A percentile compares a stretch with the other conserved stretches of the same genome.
phyloP scores from a whole-genome alignment of 129 eudicot genomes.

The Flaveria trinervia region DNA sequence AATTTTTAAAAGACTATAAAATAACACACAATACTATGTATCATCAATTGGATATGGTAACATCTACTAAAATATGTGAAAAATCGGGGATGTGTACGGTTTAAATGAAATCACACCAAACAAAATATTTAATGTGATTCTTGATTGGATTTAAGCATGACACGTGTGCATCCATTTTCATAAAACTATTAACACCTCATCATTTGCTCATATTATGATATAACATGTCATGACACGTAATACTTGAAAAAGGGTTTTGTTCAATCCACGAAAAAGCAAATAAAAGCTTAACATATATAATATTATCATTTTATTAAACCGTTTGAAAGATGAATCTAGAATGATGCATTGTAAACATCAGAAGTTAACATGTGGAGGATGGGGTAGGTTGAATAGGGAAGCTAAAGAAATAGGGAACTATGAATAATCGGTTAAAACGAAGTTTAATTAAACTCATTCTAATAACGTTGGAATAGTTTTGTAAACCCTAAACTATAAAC shows the following conservation, averaged over 20 bases:
- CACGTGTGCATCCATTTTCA: constrained; percentile 26
- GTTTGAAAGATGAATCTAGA: too few species aligned
- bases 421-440: too few species aligned
- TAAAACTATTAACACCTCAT: constrained; percentile 28
- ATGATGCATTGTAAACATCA: too few species aligned
- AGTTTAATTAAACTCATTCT: too few species aligned
- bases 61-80: constrained; percentile 24
- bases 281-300: too few species aligned
- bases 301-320: too few species aligned
- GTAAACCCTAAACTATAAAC: too few species aligned
- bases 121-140: constrained; percentile 20
- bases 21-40: too few species aligned
- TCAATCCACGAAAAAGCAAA: neutral
- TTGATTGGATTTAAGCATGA: constrained; percentile 18
- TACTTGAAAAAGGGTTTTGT: neutral
- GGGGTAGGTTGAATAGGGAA: too few species aligned
- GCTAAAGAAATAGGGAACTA: too few species aligned
- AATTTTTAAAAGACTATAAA: too few species aligned
- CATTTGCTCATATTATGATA: neutral
- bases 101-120: constrained; percentile 30
- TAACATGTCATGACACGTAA: constrained; percentile 33
- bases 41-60: neutral
- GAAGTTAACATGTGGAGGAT: too few species aligned
- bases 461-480: neutral
- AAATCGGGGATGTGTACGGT: constrained; percentile 34